Evolutionary conservation across 805 yeast genomes (phyloP), one percentile per base, ranked within the genome.

Genomic region (Ogataea corticis): DNA sequence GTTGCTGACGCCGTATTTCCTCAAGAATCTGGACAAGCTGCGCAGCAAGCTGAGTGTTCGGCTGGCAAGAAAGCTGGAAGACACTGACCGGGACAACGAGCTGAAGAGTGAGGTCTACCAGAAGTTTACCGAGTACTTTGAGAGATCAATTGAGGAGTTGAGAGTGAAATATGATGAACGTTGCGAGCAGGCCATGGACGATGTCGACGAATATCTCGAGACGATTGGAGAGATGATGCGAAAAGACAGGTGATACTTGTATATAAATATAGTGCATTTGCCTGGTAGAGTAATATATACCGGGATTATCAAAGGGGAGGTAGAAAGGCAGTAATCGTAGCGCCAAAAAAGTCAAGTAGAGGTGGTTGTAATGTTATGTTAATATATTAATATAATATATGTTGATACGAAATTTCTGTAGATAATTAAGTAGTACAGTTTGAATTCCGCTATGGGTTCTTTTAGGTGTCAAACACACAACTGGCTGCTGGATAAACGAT

Each of bases 161-260:
- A 42, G 41, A 11, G 17, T 21, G 11, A 42, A 32, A 9, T 35
- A 47, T 25, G 18, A 32, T 16, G 25, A 11, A 4, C 42, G 52
- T 2, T 45, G 43, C 14, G 32, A 32, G 4, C 11, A 29, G 23
- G 46, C 46, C 11, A 27, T 51, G 14, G 19, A 27, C 2, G 54
- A 48, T 7, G 43, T 52, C 17, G 51, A 46, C 11, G 10, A 27
- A 0, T 33, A 45, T 28, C 44, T 58, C 16, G 23, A 23, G n/a
- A 13, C 21, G 10, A 18, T 57, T 6, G 43, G 45, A 9, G 35
- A 45, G 15, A 58, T 63, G 64, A 43, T 56, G 11, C 23, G n/a
- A 14, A 28, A 23, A 10, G 38, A 35, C 23, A 21, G 25, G 25
- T 21, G 25, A 9, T 13, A 35, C 38, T 35, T 35, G 38, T 35